Evolutionary conservation across 2,329 filamentous ascomycete genomes (phyloP).

Genomic region (Gnomoniopsis smithogilvyi): DNA sequence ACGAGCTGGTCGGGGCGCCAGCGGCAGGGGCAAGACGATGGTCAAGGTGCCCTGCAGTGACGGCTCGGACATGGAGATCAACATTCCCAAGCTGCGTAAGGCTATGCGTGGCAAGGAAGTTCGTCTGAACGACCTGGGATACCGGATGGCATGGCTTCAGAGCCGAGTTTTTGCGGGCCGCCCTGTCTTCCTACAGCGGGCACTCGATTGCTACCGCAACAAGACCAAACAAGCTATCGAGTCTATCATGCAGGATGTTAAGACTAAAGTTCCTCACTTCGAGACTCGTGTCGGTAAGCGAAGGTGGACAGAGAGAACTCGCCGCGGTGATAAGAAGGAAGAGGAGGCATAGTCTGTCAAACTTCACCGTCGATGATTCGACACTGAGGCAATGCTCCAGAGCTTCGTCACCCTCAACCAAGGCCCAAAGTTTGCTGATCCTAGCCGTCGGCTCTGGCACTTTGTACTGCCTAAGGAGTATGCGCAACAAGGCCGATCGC

Average conservation of each 20-base stretch:
- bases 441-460: too few relatives aligned
- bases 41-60: slow-evolving; percentile 61
- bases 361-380: neutral
- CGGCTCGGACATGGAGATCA: slow-evolving; percentile 68
- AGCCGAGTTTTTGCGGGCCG: slow-evolving; percentile 85
- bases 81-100: slow-evolving; percentile 71
- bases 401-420: neutral
- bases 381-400: neutral
- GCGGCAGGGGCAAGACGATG: slow-evolving; percentile 34
- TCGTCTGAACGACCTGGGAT: slow-evolving; percentile 88
- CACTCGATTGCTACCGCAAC: slow-evolving; percentile 88
- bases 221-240: slow-evolving; percentile 85
- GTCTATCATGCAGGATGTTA: slow-evolving; percentile 71
- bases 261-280: slow-evolving; percentile 75
- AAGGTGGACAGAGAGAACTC: slow-evolving; percentile 61
- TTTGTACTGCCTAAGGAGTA: too few relatives aligned
- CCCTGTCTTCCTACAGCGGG: slow-evolving; percentile 85
- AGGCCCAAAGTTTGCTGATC: too few relatives aligned
- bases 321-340: slow-evolving; percentile 33
- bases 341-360: slow-evolving; percentile 24
- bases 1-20: slow-evolving; percentile 30
- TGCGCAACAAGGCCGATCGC: too few relatives aligned
- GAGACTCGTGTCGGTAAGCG: slow-evolving; percentile 87
- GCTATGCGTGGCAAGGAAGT: slow-evolving; percentile 75
- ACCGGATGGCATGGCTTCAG: slow-evolving; percentile 95